These are phyloP conservation scores for Geotrichum bryndzae DNA, from an alignment of 1,139 yeast genomes.

Conservation along the genomic window DNA sequence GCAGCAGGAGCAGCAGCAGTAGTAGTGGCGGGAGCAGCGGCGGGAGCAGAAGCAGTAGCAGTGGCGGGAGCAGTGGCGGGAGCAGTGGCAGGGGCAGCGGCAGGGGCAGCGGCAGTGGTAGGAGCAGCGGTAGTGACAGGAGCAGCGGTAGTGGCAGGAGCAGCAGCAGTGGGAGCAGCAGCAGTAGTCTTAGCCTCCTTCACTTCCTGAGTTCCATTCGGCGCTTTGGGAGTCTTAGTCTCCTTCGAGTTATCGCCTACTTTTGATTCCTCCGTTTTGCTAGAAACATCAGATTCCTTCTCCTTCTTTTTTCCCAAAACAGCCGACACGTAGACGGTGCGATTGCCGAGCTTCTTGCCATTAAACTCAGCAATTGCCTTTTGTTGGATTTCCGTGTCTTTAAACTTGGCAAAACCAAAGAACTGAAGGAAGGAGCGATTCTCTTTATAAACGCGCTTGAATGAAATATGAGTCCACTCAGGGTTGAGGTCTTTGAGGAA, in stretches of 20 bases:
- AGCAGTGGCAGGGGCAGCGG: background rate
- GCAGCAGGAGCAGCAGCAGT: conserved; percentile 15
- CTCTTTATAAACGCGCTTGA: background rate
- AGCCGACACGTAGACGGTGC: conserved; percentile 29
- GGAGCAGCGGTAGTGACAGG: conserved; percentile 5
- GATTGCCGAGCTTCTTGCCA: conserved; percentile 36
- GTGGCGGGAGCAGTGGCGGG: conserved; percentile 8
- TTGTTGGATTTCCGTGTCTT: conserved; percentile 40
- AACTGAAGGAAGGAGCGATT: conserved; percentile 5
- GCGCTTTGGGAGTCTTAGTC: conserved; percentile 3
- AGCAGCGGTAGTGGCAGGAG: conserved; percentile 12
- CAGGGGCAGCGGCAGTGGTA: conserved; percentile 13
- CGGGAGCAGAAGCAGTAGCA: background rate
- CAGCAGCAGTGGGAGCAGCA: background rate
- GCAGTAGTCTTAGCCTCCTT: conserved; percentile 4
- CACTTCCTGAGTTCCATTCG: background rate
- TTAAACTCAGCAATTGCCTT: conserved; percentile 43
- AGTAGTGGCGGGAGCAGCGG: conserved; percentile 4
- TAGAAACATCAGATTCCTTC: conserved; percentile 5
- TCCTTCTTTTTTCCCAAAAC: conserved; percentile 16
- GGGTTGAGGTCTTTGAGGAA: conserved; percentile 26
- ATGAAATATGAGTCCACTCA: conserved; percentile 13
- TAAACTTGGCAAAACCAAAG: conserved; percentile 52
- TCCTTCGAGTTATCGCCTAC: background rate
- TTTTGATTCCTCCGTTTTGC: conserved; percentile 4